phyloP scores from a whole-genome alignment of 257 asterid genomes.

The Solanum piurae region DNA sequence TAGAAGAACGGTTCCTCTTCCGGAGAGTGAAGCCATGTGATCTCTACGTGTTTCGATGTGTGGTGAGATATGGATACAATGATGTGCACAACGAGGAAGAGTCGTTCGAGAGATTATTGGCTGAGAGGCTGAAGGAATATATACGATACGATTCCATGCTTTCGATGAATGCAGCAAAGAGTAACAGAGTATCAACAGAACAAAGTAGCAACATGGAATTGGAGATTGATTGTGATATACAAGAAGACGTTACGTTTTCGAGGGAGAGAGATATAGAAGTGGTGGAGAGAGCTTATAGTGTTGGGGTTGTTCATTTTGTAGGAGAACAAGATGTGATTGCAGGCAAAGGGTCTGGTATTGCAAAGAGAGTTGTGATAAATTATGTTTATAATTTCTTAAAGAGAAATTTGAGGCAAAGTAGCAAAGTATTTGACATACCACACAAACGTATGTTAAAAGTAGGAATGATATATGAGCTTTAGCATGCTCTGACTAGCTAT shows the following conservation, averaged over 20 bases:
- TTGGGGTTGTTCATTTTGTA: constrained; percentile 49
- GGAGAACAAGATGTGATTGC: constrained; percentile 67
- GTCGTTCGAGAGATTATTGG: constrained; percentile 24
- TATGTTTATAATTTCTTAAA: constrained; percentile 46
- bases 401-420: constrained; percentile 44
- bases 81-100: constrained; percentile 29
- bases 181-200: neutral
- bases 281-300: constrained; percentile 27
- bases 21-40: constrained; percentile 34
- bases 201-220: neutral
- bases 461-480: constrained; percentile 45
- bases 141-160: constrained; percentile 6
- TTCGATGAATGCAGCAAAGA: neutral
- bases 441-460: constrained; percentile 55
- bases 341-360: constrained; percentile 23
- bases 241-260: neutral
- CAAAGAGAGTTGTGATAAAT: constrained; percentile 34
- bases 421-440: constrained; percentile 43
- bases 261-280: constrained; percentile 13
- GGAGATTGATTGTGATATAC: neutral
- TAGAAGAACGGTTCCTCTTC: constrained; percentile 42
- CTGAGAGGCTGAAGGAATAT: constrained; percentile 28
- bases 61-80: constrained; percentile 49
- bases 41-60: constrained; percentile 36
- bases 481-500: neutral